A percentile compares a stretch with the other conserved stretches of the same genome.
These are phyloP conservation scores for Leptodermis oblonga DNA, from an alignment of 257 asterid genomes.

Conservation along the genomic window DNA sequence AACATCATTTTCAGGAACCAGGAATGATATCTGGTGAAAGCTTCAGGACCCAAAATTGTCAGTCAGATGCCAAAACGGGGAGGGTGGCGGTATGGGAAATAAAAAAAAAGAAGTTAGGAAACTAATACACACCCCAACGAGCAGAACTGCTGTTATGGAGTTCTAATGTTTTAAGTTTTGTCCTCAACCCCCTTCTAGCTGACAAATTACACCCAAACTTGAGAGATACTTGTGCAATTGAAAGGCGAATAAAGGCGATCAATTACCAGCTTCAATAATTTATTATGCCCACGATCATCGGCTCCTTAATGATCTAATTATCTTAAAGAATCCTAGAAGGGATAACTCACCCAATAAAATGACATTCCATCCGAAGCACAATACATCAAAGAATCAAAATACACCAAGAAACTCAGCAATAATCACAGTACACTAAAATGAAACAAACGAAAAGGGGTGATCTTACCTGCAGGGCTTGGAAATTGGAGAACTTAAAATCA, in stretches of 20 bases:
- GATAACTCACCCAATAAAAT: not conserved
- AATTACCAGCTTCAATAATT: not conserved
- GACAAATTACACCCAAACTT: not conserved
- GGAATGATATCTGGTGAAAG: not conserved
- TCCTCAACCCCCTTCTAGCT: not conserved
- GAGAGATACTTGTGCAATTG: not conserved
- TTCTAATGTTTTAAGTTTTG: not conserved
- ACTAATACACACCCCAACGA: not conserved
- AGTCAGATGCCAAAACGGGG: not conserved
- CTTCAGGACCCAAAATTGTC: not conserved
- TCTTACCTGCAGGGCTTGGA: conserved; percentile 83
- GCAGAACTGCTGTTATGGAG: not conserved
- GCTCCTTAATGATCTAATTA: not conserved
- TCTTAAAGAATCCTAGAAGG: not conserved
- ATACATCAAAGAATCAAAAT: not conserved
- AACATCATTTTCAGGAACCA: not conserved
- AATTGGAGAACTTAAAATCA: conserved; percentile 82
- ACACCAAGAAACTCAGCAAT: not conserved
- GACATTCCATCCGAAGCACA: not conserved
- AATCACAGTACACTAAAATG: too few species aligned
- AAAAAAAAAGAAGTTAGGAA: not conserved
- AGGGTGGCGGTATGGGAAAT: too few species aligned
- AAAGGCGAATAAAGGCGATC: not conserved
- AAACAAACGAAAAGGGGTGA: not conserved
- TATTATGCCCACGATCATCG: not conserved